Conservation (phyloP, 1,284 basidiomycete genomes). For the Naganishia albida region DNA sequence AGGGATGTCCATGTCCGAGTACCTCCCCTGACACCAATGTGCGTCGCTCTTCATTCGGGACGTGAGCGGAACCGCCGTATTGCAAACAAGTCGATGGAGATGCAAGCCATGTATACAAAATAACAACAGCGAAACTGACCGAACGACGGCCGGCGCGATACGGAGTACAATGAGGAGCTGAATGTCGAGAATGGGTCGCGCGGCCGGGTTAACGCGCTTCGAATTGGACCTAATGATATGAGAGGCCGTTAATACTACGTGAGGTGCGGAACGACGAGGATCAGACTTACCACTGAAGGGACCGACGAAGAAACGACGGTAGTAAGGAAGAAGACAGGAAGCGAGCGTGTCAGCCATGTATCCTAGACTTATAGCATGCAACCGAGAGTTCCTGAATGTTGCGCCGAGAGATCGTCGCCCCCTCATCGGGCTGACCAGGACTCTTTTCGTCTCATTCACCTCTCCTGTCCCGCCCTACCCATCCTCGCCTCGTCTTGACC, state of each 20-base stretch:
- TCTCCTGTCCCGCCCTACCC: not conserved
- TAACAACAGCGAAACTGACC: not conserved
- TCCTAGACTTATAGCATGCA: no score
- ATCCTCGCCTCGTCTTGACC: not conserved
- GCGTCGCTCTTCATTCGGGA: no score
- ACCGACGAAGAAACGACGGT: constrained; percentile 3
- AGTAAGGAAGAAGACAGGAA: constrained; percentile 31
- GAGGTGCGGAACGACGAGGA: not conserved
- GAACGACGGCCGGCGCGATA: not conserved
- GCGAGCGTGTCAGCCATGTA: not conserved
- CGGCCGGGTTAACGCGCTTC: constrained; percentile 66
- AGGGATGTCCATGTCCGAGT: no score
- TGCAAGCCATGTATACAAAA: not conserved
- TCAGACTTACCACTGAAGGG: constrained; percentile 10
- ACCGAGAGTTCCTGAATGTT: no score
- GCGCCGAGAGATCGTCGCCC: no score
- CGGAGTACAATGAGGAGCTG: constrained; percentile 4
- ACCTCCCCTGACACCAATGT: no score
- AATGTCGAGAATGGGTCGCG: not conserved
- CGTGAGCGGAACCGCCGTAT: no score
- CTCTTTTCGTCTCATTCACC: no score
- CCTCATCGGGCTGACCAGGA: no score
- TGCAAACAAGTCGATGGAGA: no score
- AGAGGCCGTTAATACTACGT: constrained; percentile 2
- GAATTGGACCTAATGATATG: constrained; percentile 68